Conservation (phyloP, 768 basidiomycete genomes). For the Boletus rubropictus region DNA sequence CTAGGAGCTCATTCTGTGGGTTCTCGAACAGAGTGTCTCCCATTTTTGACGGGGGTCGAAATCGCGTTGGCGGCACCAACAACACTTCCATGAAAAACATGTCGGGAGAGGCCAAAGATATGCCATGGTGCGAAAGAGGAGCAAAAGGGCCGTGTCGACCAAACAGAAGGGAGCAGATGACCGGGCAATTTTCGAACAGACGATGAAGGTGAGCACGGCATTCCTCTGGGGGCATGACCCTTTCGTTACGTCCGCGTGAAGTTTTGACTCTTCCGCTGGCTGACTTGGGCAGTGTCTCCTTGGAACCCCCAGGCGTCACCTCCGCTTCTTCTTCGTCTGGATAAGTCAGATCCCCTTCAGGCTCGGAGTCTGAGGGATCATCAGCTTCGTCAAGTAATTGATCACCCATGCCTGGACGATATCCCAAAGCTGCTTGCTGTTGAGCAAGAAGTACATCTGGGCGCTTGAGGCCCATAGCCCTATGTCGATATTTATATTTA, state of each 20-base stretch:
- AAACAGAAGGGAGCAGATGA: constrained; percentile 83
- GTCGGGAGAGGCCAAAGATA: constrained; percentile 75
- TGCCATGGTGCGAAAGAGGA: constrained; percentile 48
- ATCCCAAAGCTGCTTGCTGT: constrained; percentile 24
- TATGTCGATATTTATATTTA: constrained; percentile 67
- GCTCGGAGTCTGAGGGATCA: constrained; percentile 46
- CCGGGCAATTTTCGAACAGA: constrained; percentile 76
- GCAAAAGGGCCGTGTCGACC: constrained; percentile 89
- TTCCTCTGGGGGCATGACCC: constrained; percentile 86
- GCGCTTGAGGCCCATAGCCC: constrained; percentile 50
- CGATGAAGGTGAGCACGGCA: constrained; percentile 89
- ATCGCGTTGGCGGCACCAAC: constrained; percentile 89
- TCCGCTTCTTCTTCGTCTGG: constrained; percentile 50
- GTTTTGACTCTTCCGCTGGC: constrained; percentile 77
- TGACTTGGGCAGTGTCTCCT: constrained; percentile 52
- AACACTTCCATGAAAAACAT: constrained; percentile 97
- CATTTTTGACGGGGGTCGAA: constrained; percentile 90
- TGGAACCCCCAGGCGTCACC: constrained; percentile 25
- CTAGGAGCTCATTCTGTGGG: constrained; percentile 87
- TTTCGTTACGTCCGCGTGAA: constrained; percentile 76
- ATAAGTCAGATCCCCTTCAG: constrained; percentile 41
- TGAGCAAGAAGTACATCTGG: constrained; percentile 69
- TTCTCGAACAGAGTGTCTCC: constrained; percentile 93
- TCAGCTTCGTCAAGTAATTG: constrained; percentile 39
- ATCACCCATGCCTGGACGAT: constrained; percentile 23